phyloP scores from a whole-genome alignment of 1,139 yeast genomes.

The Saccharomyces hybrid region DNA sequence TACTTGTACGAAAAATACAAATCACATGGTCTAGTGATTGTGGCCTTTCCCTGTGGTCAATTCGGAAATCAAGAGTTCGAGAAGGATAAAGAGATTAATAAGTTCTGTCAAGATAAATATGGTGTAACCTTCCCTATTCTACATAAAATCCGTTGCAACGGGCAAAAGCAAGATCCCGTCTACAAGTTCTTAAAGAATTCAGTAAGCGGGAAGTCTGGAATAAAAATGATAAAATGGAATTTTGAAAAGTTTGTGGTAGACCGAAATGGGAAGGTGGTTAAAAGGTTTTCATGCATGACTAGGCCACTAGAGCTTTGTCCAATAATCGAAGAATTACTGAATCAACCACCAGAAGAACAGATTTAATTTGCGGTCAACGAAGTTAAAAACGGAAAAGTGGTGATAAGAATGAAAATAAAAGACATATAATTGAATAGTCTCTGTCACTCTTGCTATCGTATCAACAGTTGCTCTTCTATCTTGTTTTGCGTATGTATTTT shows the following conservation, averaged over 20 bases:
- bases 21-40: constrained; percentile 56
- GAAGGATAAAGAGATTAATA: constrained; percentile 47
- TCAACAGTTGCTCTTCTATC: background rate
- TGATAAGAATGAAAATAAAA: background rate
- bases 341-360: background rate
- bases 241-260: constrained; percentile 75
- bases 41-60: constrained; percentile 85
- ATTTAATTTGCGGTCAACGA: background rate
- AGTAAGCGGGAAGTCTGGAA: constrained; percentile 51
- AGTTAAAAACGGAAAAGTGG: background rate
- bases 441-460: background rate
- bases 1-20: constrained; percentile 61
- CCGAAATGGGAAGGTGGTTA: constrained; percentile 54
- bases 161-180: constrained; percentile 62
- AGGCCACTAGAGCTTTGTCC: constrained; percentile 40
- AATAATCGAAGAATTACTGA: background rate
- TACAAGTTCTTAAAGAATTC: constrained; percentile 59
- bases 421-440: background rate
- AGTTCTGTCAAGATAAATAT: constrained; percentile 49
- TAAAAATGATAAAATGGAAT: constrained; percentile 70
- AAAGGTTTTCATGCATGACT: constrained; percentile 55
- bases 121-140: constrained; percentile 56
- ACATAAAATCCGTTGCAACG: constrained; percentile 76
- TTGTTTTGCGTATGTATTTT: background rate
- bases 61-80: constrained; percentile 79